phyloP scores from a whole-genome alignment of 108 stramenopile genomes.

The Halocafeteria seosinensis region DNA sequence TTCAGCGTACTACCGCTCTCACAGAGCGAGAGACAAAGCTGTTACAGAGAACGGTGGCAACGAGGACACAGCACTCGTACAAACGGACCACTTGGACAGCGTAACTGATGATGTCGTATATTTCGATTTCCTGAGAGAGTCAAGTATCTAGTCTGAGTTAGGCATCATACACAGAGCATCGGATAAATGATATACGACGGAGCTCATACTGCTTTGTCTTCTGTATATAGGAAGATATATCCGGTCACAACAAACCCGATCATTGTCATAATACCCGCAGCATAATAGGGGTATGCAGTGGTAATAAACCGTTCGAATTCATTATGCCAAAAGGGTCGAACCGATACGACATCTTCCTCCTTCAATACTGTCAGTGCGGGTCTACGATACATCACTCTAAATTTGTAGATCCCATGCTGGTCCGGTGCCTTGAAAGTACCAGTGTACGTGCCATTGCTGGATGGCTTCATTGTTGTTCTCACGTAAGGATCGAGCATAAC shows the following conservation, averaged over 20 bases:
- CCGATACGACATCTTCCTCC: constrained; percentile 19
- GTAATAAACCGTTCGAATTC: constrained; percentile 35
- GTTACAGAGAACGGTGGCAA: no score
- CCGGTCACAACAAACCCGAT: background rate
- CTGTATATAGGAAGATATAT: background rate
- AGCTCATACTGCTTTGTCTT: no score
- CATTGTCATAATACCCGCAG: constrained; percentile 18
- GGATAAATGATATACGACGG: no score
- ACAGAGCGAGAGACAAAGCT: no score
- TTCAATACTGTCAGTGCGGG: constrained; percentile 18
- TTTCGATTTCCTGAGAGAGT: no score
- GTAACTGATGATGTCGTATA: no score
- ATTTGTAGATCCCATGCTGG: constrained; percentile 37
- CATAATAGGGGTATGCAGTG: constrained; percentile 33
- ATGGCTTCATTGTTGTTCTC: constrained; percentile 17
- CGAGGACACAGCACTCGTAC: no score
- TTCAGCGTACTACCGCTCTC: no score
- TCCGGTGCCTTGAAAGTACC: constrained; percentile 30
- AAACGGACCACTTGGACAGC: no score
- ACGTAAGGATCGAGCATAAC: constrained; percentile 42
- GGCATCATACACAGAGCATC: no score
- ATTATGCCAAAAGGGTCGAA: constrained; percentile 38
- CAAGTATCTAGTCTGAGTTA: no score
- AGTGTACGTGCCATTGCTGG: constrained; percentile 16
- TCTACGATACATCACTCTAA: constrained; percentile 29